These are phyloP conservation scores for Lactarius pseudohatsudake DNA, from an alignment of 768 basidiomycete species.

Conservation along the genomic window DNA sequence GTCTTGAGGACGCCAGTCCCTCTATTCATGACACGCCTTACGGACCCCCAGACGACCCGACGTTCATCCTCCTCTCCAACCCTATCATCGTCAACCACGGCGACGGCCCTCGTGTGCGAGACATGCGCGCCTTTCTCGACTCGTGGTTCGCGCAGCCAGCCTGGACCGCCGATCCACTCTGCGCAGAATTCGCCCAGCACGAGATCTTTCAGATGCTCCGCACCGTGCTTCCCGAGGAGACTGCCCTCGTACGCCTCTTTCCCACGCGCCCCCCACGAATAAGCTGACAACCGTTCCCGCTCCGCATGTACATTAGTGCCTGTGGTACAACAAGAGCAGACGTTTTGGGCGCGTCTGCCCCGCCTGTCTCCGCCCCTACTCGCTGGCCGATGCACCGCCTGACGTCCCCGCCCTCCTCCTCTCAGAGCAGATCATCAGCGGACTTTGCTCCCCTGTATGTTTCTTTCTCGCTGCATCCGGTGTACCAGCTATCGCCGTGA, in stretches of 20 bases:
- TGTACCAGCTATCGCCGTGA: slow-evolving; percentile 59
- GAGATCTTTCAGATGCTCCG: slow-evolving; percentile 74
- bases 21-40: neutral
- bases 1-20: neutral
- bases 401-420: slow-evolving; percentile 48
- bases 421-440: slow-evolving; percentile 71
- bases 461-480: slow-evolving; percentile 70
- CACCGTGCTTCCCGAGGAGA: slow-evolving; percentile 68
- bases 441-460: slow-evolving; percentile 75
- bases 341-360: slow-evolving; percentile 71
- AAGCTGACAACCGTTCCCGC: neutral
- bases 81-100: slow-evolving; percentile 79
- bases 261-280: neutral
- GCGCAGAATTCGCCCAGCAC: slow-evolving; percentile 74
- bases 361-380: slow-evolving; percentile 71
- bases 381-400: slow-evolving; percentile 62
- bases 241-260: slow-evolving; percentile 55
- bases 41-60: slow-evolving; percentile 26
- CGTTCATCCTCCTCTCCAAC: slow-evolving; percentile 29
- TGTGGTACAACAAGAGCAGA: slow-evolving; percentile 88
- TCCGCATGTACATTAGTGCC: slow-evolving; percentile 38
- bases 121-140: slow-evolving; percentile 61
- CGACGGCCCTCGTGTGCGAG: slow-evolving; percentile 72
- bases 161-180: slow-evolving; percentile 61
- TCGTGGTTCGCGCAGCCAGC: slow-evolving; percentile 70